phyloP scores from a whole-genome alignment of 2,329 filamentous ascomycete genomes.

The Stemphylium vesicarium region DNA sequence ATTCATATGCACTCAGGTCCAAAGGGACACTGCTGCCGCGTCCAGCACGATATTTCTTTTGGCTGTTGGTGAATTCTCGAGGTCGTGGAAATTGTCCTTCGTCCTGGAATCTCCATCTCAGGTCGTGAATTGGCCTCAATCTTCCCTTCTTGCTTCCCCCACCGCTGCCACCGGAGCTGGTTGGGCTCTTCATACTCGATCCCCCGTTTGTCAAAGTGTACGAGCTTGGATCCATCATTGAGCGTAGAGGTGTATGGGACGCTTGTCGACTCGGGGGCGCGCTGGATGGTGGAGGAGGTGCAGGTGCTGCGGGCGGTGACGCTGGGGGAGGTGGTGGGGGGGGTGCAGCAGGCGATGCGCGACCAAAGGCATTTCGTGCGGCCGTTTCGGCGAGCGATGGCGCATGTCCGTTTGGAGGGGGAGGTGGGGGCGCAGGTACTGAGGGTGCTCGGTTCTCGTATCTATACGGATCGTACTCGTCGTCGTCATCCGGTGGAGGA shows the following conservation, averaged over 20 bases:
- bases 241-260: slow-evolving; percentile 58
- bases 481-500: slow-evolving; percentile 29
- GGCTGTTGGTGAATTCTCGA: slow-evolving; percentile 75
- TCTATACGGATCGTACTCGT: slow-evolving; percentile 49
- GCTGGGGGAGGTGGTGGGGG: slow-evolving; percentile 53
- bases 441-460: slow-evolving; percentile 49
- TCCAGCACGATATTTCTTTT: slow-evolving; percentile 84
- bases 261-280: slow-evolving; percentile 38
- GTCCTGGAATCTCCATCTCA: slow-evolving; percentile 84
- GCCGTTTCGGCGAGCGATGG: slow-evolving; percentile 64
- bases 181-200: slow-evolving; percentile 29
- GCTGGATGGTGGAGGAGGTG: slow-evolving; percentile 45
- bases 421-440: slow-evolving; percentile 57
- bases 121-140: slow-evolving; percentile 71
- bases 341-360: slow-evolving; percentile 49
- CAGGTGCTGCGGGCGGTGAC: slow-evolving; percentile 56
- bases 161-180: slow-evolving; percentile 24
- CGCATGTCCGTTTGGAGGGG: slow-evolving; percentile 48
- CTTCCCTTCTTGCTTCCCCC: slow-evolving; percentile 34
- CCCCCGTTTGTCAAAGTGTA: slow-evolving; percentile 66
- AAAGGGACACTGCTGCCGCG: slow-evolving; percentile 92
- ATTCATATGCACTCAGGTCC: slow-evolving; percentile 71
- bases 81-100: slow-evolving; percentile 85
- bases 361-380: slow-evolving; percentile 63
- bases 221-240: slow-evolving; percentile 75